phyloP scores from a whole-genome alignment of 495 filamentous ascomycete genomes.

The Thermothielavioides terrestris region DNA sequence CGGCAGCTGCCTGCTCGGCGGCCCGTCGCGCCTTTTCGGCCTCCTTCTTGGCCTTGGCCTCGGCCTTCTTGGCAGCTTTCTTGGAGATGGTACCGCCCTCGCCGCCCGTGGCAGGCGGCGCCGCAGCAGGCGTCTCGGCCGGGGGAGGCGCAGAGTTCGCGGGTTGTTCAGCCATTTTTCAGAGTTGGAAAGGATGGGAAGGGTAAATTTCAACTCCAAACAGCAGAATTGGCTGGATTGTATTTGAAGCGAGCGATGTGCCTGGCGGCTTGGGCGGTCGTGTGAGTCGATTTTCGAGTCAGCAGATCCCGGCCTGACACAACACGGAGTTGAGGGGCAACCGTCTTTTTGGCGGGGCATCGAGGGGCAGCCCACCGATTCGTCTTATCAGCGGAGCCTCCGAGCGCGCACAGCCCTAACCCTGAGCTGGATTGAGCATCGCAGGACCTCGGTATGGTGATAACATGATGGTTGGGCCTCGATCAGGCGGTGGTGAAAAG shows the following conservation, averaged over 20 bases:
- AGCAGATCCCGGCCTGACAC: slow-evolving; percentile 15
- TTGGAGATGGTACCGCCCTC: slow-evolving; percentile 34
- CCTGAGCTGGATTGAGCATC: no score
- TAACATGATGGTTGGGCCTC: no score
- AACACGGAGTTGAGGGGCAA: slow-evolving; percentile 13
- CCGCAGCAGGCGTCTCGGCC: slow-evolving; percentile 12
- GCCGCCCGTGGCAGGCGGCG: slow-evolving; percentile 14
- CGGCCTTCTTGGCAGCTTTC: slow-evolving; percentile 50
- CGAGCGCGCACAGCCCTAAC: no score
- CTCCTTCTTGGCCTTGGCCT: slow-evolving; percentile 46
- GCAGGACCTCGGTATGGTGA: no score
- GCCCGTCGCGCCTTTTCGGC: slow-evolving; percentile 44
- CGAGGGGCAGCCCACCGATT: slow-evolving; percentile 7
- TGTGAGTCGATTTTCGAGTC: slow-evolving; percentile 7
- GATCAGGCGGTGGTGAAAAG: no score
- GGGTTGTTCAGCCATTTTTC: slow-evolving; percentile 19
- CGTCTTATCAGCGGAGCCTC: slow-evolving; percentile 1
- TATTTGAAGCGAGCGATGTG: not conserved
- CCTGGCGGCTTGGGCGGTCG: not conserved
- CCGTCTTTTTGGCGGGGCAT: slow-evolving; percentile 16
- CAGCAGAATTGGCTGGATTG: not conserved
- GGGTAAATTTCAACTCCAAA: not conserved
- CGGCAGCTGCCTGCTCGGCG: slow-evolving; percentile 40
- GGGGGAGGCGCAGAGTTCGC: slow-evolving; percentile 14
- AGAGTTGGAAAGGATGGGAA: not conserved